These are phyloP conservation scores for Sporothrix pseudoabietina DNA, from an alignment of 2,329 filamentous ascomycete genomes.

Conservation along the genomic window DNA sequence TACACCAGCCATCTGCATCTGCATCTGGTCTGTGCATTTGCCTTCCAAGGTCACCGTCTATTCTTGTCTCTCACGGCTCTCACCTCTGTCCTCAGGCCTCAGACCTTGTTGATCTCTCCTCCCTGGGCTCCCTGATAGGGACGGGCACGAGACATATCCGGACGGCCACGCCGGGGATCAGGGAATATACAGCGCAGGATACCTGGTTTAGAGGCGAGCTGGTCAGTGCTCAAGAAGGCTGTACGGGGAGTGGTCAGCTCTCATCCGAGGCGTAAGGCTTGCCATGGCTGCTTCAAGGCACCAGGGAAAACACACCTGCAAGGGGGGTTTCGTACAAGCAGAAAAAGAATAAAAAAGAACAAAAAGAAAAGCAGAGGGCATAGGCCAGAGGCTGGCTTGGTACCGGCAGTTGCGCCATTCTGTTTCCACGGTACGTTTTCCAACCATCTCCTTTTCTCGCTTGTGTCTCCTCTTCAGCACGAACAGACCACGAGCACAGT, in stretches of 20 bases:
- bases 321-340: neutral
- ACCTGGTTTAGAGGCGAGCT: neutral
- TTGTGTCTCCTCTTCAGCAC: slow-evolving; percentile 6
- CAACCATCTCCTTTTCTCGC: neutral
- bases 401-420: neutral
- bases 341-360: neutral
- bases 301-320: slow-evolving; percentile 9
- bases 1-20: no score
- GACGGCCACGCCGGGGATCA: slow-evolving; percentile 10
- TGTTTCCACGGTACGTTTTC: neutral
- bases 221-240: neutral
- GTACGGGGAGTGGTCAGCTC: neutral
- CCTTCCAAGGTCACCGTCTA: neutral
- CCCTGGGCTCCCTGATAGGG: neutral
- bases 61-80: neutral
- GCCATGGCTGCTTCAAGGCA: slow-evolving; percentile 8
- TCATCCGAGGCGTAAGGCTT: neutral
- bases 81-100: neutral
- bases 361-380: neutral
- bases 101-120: neutral
- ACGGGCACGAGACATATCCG: slow-evolving; percentile 12
- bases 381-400: neutral
- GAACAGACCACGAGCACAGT: neutral
- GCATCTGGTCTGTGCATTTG: neutral
- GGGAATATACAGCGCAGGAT: neutral